Evolutionary conservation across 305 asterid genomes (phyloP), one percentile per base, ranked within the genome.

Genomic region (Fraxinus angustifolia): DNA sequence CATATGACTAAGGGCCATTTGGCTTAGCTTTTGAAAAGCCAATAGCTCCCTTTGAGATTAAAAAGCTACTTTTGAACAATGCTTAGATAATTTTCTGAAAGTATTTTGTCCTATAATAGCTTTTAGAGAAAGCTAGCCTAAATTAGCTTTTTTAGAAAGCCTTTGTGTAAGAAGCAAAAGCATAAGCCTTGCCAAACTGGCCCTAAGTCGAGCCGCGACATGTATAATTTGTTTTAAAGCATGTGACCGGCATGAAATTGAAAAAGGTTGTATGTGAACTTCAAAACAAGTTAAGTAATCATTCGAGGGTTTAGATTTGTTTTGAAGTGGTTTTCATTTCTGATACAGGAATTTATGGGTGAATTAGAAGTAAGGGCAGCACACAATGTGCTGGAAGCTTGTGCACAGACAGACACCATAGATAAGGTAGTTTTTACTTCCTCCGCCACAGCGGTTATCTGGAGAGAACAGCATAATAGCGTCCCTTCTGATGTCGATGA

Each of bases 281-380:
- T 58, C 28, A 6, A 16, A 17, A 17, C 21, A n/a, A 58, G 8
- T n/a, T 58, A 58, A 3, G 68, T 7, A 19, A 58, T 58, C 19
- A 11, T 19, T 17, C 0, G 30, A 6, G 68, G 21, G 14, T 19
- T 21, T 3, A 19, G 70, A 21, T 6, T 21, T 8, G 56, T 60
- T 60, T 19, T 65, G 17, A 65, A 26, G 36, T 65, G 73, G 8
- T 28, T 5, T 10, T 26, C 23, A 16, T 28, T 31, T 78, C 8
- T 79, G 72, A 48, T 77, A 10, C 91, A 95, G 97, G 99, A 92
- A 88, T 84, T 79, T 70, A 89, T 90, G 96, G 93, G 91, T 42
- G 99, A 95, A 78, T 76, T 93, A 82, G 99, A 95, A 84, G 98
- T 91, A n/a, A 91, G 97, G 84, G 99, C 99, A 38, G 98, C 99